Percentiles rank a stretch among this genome's conserved stretches.
Conservation (phyloP, 1,139 yeast genomes). For the Candida labiduridarum region DNA sequence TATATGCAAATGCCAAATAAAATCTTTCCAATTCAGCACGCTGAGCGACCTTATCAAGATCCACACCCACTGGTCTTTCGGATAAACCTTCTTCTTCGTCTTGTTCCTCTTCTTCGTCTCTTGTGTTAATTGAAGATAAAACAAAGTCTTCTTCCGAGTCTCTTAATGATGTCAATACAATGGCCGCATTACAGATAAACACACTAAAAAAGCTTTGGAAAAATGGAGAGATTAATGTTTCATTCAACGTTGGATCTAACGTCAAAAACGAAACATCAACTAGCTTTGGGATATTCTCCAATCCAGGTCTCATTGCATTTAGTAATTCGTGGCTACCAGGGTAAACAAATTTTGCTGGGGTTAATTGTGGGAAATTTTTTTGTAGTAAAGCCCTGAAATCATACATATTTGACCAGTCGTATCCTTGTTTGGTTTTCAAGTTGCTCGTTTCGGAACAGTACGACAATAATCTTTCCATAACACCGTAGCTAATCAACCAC, state of each 20-base stretch:
- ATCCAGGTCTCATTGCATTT: constrained; percentile 24
- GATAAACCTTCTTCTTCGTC: constrained; percentile 15
- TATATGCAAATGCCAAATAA: constrained; percentile 73
- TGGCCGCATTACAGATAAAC: constrained; percentile 74
- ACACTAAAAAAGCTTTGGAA: constrained; percentile 59
- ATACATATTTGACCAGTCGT: constrained; percentile 50
- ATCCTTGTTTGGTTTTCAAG: constrained; percentile 29
- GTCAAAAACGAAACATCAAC: constrained; percentile 23
- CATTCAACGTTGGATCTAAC: constrained; percentile 28
- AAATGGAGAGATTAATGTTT: constrained; percentile 39
- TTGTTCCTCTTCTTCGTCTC: constrained; percentile 27
- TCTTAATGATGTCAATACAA: constrained; percentile 75
- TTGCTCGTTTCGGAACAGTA: constrained; percentile 67
- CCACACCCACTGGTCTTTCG: constrained; percentile 23
- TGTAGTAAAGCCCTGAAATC: constrained; percentile 72
- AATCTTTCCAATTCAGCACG: constrained; percentile 88
- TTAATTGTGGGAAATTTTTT: constrained; percentile 59
- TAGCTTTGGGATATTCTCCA: constrained; percentile 27
- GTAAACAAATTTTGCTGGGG: constrained; percentile 41
- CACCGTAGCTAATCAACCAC: constrained; percentile 57
- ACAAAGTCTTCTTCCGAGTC: constrained; percentile 86
- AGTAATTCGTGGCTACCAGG: constrained; percentile 30
- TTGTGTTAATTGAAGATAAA: constrained; percentile 46
- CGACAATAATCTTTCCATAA: constrained; percentile 75
- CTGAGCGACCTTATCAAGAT: constrained; percentile 59